A percentile compares a stretch with the other conserved stretches of the same genome.
phyloP scores from a whole-genome alignment of 2,329 filamentous ascomycete species.

The Xylaria sp. region DNA sequence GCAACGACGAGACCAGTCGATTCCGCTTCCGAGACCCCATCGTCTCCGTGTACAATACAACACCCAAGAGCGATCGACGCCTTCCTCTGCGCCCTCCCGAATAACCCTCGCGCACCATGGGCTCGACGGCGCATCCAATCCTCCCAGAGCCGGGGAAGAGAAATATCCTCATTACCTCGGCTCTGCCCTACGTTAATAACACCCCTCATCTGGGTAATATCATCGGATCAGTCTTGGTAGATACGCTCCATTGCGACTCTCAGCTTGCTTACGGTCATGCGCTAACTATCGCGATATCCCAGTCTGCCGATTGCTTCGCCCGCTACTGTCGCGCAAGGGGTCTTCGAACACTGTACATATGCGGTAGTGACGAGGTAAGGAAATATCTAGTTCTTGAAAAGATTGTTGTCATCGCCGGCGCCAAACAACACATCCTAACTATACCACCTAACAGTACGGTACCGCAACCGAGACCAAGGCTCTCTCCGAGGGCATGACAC shows the following conservation, averaged over 20 bases:
- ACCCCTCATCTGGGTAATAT: constrained; percentile 88
- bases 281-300: background rate
- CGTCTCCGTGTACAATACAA: background rate
- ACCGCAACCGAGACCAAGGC: constrained; percentile 97
- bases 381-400: background rate
- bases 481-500: constrained; percentile 82
- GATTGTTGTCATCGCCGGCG: background rate
- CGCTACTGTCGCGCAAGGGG: constrained; percentile 82
- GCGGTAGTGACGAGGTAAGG: constrained; percentile 76
- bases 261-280: background rate
- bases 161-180: constrained; percentile 80
- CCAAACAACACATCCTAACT: background rate
- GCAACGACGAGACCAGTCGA: background rate
- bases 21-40: background rate
- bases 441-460: constrained; percentile 64
- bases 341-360: constrained; percentile 81
- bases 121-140: constrained; percentile 45
- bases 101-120: constrained; percentile 14
- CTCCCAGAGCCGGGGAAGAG: constrained; percentile 75
- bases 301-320: constrained; percentile 78
- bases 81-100: background rate
- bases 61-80: background rate
- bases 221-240: constrained; percentile 75
- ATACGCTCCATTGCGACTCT: background rate
- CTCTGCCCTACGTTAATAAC: constrained; percentile 52